Conservation (phyloP, 225 moss, liverwort and hornwort genomes). For the Bryoerythrophyllum caledonicum region DNA sequence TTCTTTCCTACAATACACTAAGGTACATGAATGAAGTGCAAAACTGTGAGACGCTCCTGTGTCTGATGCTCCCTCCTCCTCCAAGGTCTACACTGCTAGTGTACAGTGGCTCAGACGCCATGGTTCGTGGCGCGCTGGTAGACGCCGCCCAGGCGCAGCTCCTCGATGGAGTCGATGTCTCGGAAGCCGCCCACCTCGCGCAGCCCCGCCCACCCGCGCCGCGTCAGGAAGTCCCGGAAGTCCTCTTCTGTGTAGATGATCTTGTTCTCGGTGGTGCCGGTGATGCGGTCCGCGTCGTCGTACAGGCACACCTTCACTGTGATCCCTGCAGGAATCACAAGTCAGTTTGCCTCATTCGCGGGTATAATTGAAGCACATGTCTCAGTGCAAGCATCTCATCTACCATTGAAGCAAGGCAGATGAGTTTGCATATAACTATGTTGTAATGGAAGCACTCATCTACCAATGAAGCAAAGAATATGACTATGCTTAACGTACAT, state of each 20-base stretch:
- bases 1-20: no score
- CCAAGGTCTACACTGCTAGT: slow-evolving; percentile 14
- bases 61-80: no score
- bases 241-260: slow-evolving; percentile 92
- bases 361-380: no score
- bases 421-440: no score
- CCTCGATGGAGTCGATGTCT: slow-evolving; percentile 89
- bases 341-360: no score
- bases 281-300: slow-evolving; percentile 60
- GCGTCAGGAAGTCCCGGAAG: slow-evolving; percentile 79
- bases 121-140: slow-evolving; percentile 56
- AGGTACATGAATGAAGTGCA: no score
- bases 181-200: slow-evolving; percentile 81
- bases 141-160: slow-evolving; percentile 68
- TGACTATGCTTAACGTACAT: no score
- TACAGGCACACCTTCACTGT: slow-evolving; percentile 80
- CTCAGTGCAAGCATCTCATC: no score
- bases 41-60: no score
- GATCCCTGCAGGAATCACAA: slow-evolving; percentile 52
- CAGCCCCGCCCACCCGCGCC: slow-evolving; percentile 88
- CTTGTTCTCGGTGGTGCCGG: slow-evolving; percentile 80
- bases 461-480: no score
- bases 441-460: no score
- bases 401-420: no score
- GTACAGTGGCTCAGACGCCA: slow-evolving; percentile 45